phyloP scores from a whole-genome alignment of 2,329 filamentous ascomycete genomes.

The Fusarium udum region DNA sequence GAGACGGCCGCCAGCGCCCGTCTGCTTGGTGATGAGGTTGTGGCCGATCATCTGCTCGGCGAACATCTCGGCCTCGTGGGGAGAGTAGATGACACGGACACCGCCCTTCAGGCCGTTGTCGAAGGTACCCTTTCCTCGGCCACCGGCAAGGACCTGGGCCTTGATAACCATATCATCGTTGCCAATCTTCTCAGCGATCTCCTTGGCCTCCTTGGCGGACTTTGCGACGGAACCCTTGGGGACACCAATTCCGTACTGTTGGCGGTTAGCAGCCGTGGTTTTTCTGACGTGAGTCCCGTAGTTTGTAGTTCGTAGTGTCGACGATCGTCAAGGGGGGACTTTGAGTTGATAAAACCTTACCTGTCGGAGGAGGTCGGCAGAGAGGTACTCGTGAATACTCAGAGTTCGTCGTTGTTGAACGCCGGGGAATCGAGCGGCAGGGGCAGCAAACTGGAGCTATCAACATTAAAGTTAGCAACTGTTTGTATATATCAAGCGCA shows the following conservation, averaged over 20 bases:
- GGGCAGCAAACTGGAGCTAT: slow-evolving; percentile 50
- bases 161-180: slow-evolving; percentile 99
- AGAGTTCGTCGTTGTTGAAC: slow-evolving; percentile 86
- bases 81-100: slow-evolving; percentile 98
- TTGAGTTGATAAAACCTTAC: slow-evolving; percentile 52
- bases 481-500: neutral
- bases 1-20: slow-evolving; percentile 88
- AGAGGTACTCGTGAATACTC: slow-evolving; percentile 98
- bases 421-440: slow-evolving; percentile 68
- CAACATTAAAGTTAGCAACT: slow-evolving; percentile 18
- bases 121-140: slow-evolving; percentile 96
- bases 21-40: slow-evolving; percentile 99
- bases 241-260: slow-evolving; percentile 91
- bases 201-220: slow-evolving; percentile 86
- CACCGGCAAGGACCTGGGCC: slow-evolving; percentile 97
- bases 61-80: slow-evolving; percentile 95
- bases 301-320: slow-evolving; percentile 21
- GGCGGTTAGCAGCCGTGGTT: slow-evolving; percentile 29
- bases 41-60: slow-evolving; percentile 99
- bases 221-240: slow-evolving; percentile 89
- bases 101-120: slow-evolving; percentile 99
- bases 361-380: slow-evolving; percentile 86
- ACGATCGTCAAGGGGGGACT: slow-evolving; percentile 16
- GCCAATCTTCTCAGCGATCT: slow-evolving; percentile 88
- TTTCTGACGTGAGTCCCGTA: slow-evolving; percentile 10